These are phyloP conservation scores for Gleditsia sinensis DNA, from an alignment of 306 rosid species.

Conservation along the genomic window DNA sequence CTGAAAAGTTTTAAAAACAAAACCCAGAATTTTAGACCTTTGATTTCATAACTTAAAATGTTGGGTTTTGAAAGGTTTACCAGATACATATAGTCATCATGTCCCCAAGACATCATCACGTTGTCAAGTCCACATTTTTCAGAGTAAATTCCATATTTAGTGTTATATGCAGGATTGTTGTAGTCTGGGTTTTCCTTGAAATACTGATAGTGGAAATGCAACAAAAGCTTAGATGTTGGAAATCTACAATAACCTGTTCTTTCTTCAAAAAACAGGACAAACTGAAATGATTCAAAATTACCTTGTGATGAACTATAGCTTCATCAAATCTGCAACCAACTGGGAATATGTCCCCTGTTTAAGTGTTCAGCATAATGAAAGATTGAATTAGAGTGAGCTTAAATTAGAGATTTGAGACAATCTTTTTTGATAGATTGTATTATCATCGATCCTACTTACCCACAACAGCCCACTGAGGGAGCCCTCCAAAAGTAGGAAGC, in stretches of 20 bases:
- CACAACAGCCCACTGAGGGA: conserved; percentile 92
- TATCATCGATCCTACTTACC: too few relatives aligned
- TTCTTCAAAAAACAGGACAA: background rate
- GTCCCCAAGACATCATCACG: conserved; percentile 93
- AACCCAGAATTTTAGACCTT: conserved; percentile 4
- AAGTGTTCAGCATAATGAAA: background rate
- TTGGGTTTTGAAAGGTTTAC: conserved; percentile 38
- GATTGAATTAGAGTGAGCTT: conserved; percentile 1
- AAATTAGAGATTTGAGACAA: background rate
- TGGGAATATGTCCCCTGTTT: conserved; percentile 76
- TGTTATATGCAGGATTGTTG: conserved; percentile 54
- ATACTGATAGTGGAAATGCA: conserved; percentile 42
- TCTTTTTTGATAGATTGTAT: too few relatives aligned
- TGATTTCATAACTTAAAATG: background rate
- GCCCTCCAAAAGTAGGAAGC: conserved; percentile 83
- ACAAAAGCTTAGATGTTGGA: conserved; percentile 1
- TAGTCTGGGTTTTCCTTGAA: conserved; percentile 67
- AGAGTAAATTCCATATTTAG: conserved; percentile 68
- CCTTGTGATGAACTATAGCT: conserved; percentile 78
- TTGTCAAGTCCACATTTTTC: conserved; percentile 75
- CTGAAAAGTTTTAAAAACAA: conserved; percentile 36
- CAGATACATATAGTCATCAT: conserved; percentile 88
- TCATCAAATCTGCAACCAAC: conserved; percentile 83
- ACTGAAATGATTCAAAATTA: conserved; percentile 31
- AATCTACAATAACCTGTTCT: background rate